These are phyloP conservation scores for Penicillium waksmanii DNA, from an alignment of 495 filamentous ascomycete genomes.

Conservation along the genomic window DNA sequence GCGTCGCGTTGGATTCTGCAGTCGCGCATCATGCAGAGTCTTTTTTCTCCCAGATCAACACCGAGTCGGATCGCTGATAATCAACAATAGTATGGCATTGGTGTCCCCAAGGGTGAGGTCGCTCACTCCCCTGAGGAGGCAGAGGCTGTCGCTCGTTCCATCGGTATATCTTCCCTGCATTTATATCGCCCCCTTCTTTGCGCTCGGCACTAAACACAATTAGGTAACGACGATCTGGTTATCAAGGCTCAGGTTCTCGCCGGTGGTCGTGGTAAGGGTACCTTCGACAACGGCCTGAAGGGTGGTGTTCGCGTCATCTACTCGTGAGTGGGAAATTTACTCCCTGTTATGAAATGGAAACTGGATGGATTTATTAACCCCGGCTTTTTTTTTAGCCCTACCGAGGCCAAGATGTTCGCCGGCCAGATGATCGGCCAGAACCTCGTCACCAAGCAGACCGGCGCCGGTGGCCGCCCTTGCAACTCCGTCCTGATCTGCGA, in stretches of 20 bases:
- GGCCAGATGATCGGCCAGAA: slow-evolving; percentile 99
- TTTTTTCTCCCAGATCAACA: slow-evolving; percentile 14
- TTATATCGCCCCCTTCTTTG: slow-evolving; percentile 9
- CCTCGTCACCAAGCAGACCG: slow-evolving; percentile 99
- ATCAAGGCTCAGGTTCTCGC: slow-evolving; percentile 99
- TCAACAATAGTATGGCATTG: slow-evolving; percentile 80
- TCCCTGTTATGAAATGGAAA: neutral
- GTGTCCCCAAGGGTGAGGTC: slow-evolving; percentile 84
- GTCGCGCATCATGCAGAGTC: slow-evolving; percentile 21
- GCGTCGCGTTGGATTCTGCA: slow-evolving; percentile 19
- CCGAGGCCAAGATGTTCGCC: slow-evolving; percentile 95
- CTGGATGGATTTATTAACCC: neutral
- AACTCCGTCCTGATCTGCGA: slow-evolving; percentile 98
- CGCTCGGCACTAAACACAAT: slow-evolving; percentile 28
- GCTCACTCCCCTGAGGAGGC: slow-evolving; percentile 84
- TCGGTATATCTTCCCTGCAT: slow-evolving; percentile 58
- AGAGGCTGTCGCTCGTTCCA: slow-evolving; percentile 84
- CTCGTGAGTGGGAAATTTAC: slow-evolving; percentile 60
- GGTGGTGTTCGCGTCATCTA: slow-evolving; percentile 98
- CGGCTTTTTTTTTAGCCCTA: slow-evolving; percentile 52
- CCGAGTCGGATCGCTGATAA: slow-evolving; percentile 25
- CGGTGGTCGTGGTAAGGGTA: slow-evolving; percentile 95
- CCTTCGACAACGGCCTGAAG: slow-evolving; percentile 97
- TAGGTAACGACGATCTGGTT: slow-evolving; percentile 92
- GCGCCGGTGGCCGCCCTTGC: slow-evolving; percentile 86